Percentiles rank a stretch among this genome's conserved stretches.
These are phyloP conservation scores for Mycena maculata DNA, from an alignment of 768 basidiomycete genomes.

Conservation along the genomic window DNA sequence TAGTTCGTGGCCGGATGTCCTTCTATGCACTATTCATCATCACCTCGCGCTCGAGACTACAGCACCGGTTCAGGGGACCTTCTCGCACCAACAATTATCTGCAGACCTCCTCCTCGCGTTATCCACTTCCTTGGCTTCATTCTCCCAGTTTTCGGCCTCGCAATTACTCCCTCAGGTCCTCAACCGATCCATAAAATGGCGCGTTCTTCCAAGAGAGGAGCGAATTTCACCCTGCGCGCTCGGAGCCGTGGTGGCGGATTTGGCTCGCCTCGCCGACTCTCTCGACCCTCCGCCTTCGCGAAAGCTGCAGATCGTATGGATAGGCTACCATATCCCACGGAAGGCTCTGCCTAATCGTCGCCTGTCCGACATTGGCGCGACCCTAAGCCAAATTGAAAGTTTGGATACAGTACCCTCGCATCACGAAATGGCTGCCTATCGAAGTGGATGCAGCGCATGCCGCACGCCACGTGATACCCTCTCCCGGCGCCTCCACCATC, in stretches of 20 bases:
- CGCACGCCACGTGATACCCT: not conserved
- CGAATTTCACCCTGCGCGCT: not conserved
- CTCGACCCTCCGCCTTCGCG: not conserved
- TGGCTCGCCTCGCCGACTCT: not conserved
- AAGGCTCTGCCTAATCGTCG: too few species aligned
- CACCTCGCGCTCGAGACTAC: not conserved
- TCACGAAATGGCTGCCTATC: not conserved
- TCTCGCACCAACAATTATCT: not conserved
- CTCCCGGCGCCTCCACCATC: not conserved
- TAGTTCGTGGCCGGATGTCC: too few species aligned
- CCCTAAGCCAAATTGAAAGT: not conserved
- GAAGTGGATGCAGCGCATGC: slow-evolving; percentile 1
- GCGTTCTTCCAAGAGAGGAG: not conserved
- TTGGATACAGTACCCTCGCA: not conserved
- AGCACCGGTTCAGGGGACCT: not conserved
- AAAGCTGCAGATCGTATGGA: not conserved
- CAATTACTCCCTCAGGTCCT: not conserved
- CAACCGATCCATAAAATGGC: not conserved
- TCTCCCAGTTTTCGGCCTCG: not conserved
- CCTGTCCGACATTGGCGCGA: not conserved
- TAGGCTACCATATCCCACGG: not conserved
- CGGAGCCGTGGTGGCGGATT: not conserved
- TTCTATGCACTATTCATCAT: not conserved
- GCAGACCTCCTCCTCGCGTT: not conserved
- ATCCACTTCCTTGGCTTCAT: not conserved